A percentile compares a stretch with the other conserved stretches of the same genome.
Evolutionary conservation across 164 flowering plant species (phyloP).

Genomic region (Tetracentron sinense): DNA sequence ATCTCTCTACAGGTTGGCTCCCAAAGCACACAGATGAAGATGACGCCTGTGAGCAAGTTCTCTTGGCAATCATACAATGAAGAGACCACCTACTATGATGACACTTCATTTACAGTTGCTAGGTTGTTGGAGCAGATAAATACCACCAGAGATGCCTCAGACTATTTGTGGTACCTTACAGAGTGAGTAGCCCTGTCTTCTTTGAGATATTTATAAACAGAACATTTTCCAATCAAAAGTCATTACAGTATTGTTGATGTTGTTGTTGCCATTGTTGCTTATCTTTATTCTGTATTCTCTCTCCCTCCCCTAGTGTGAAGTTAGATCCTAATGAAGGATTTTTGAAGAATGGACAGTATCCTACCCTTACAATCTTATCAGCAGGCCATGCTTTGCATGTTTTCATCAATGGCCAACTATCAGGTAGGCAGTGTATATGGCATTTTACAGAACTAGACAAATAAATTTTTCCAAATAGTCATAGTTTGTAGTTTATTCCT

Average conservation of each 20-base stretch:
- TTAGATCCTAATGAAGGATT: slow-evolving; percentile 52
- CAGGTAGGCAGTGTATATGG: slow-evolving; percentile 60
- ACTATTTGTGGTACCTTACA: slow-evolving; percentile 90
- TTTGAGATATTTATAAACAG: background rate
- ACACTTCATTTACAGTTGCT: slow-evolving; percentile 28
- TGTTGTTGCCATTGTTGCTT: background rate
- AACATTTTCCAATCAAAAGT: background rate
- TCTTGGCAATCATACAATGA: slow-evolving; percentile 79
- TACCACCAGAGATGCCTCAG: slow-evolving; percentile 67
- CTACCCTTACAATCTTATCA: slow-evolving; percentile 51
- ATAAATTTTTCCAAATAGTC: background rate
- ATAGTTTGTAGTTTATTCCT: background rate
- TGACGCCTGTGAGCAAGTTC: slow-evolving; percentile 39
- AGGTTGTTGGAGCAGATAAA: slow-evolving; percentile 74
- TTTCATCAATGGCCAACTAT: slow-evolving; percentile 59
- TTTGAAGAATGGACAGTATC: slow-evolving; percentile 48
- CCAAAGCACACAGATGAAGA: slow-evolving; percentile 43
- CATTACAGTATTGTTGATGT: background rate
- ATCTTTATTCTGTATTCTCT: background rate
- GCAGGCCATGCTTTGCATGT: slow-evolving; percentile 79
- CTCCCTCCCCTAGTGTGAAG: slow-evolving; percentile 36
- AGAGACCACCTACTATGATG: slow-evolving; percentile 45
- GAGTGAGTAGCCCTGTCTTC: slow-evolving; percentile 49
- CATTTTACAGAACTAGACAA: slow-evolving; percentile 38
- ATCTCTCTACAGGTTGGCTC: slow-evolving; percentile 45